Base-by-base conservation (phyloP, 192 early-diverging fungal species). In the Backusella mclennaniae region DNA sequence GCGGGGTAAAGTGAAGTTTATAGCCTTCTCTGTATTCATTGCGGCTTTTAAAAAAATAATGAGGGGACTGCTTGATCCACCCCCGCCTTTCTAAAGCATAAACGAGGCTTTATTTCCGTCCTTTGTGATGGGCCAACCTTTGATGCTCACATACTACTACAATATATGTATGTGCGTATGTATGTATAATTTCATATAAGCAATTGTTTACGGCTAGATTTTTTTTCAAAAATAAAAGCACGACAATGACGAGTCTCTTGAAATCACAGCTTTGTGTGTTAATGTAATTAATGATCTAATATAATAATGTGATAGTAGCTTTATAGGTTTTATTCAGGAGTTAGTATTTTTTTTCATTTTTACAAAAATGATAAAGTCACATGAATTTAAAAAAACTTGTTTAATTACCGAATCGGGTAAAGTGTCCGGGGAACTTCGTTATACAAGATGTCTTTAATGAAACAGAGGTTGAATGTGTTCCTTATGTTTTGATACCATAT, bases 11-110 rank as follows among this genome's bases (percentile, higher is more conserved):
- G 19, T 39, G 38, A 23, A 38, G 36, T 69, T 23, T 69, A 14
- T 63, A 29, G 56, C 21, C 14, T 29, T 9, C 21, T 26, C 56
- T 63, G 56, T 63, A 63, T 63, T 29, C 56, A 63, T 63, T 9
- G 68, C 68, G 68, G 68, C 36, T 69, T n/a, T 69, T 69, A 19
- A 69, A 69, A 69, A 12, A 21, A 63, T 29, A 29, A 63, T 29
- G 26, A 29, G 26, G 56, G 56, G 56, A 63, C 56, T 63, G 56
- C 56, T 63, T 63, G 56, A 63, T 63, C 26, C 56, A 12, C 56
- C 56, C 21, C 23, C 56, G 21, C 26, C 56, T 29, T 63, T 63
- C 26, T 63, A 63, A 12, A 63, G 56, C 56, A 63, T 63, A 29
- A 63, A 63, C 23, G 11, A 29, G 56, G 56, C 2, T 2, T 56